These are phyloP conservation scores for Podaxis rugospora DNA, from an alignment of 768 basidiomycete genomes.

Conservation along the genomic window DNA sequence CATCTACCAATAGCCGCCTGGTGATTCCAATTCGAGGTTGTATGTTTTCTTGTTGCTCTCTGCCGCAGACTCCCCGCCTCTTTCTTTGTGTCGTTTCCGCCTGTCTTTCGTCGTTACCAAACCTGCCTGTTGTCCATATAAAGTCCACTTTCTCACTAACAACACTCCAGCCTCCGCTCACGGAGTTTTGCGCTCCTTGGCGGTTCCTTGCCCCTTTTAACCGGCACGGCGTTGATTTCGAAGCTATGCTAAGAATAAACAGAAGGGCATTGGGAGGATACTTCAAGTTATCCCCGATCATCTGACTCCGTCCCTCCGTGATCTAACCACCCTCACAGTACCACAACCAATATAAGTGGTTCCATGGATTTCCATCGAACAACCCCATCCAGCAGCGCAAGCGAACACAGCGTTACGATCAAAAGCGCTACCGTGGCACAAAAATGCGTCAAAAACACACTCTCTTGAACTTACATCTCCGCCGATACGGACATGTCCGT, in stretches of 20 bases:
- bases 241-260: no score
- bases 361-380: background rate
- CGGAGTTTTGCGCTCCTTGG: background rate
- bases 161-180: no score
- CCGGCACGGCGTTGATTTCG: no score
- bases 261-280: no score
- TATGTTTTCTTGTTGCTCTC: background rate
- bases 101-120: background rate
- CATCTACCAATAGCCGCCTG: slow-evolving; percentile 55
- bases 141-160: background rate
- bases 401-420: background rate
- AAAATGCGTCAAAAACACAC: background rate
- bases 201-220: no score
- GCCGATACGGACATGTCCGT: no score
- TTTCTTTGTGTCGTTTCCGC: background rate
- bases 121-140: background rate
- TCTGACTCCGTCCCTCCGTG: background rate
- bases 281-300: background rate
- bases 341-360: background rate
- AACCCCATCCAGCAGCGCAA: background rate
- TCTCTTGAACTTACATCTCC: background rate
- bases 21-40: background rate
- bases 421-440: background rate
- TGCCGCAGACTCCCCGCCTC: background rate
- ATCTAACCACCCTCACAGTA: background rate